phyloP scores from a whole-genome alignment of 2,329 filamentous ascomycete species.

The Fusarium hainanense region DNA sequence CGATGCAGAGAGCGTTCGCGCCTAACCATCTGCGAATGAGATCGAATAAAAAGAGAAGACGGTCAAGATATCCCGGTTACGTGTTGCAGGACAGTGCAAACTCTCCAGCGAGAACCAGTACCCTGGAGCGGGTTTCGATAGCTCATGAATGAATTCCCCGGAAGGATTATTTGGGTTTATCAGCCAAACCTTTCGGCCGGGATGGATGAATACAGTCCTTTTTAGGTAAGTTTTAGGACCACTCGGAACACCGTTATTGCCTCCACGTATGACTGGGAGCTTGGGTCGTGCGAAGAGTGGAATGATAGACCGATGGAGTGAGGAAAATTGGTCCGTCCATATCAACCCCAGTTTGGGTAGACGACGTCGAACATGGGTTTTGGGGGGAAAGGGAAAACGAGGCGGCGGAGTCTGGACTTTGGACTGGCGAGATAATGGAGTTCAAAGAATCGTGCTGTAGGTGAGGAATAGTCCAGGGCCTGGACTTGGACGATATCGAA shows the following conservation, averaged over 20 bases:
- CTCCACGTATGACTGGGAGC: constrained; percentile 29
- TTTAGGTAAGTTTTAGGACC: constrained; percentile 15
- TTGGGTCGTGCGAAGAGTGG: constrained; percentile 27
- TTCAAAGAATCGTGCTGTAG: not conserved
- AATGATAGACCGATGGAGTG: constrained; percentile 35
- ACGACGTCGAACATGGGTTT: constrained; percentile 14
- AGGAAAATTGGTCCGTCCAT: constrained; percentile 37
- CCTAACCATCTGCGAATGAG: constrained; percentile 14
- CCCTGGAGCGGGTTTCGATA: not conserved
- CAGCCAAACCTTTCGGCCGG: constrained; percentile 1
- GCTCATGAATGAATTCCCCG: constrained; percentile 4
- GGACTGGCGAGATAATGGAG: not conserved
- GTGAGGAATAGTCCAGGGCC: not conserved
- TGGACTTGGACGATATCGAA: constrained; percentile 9
- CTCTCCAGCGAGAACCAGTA: constrained; percentile 5
- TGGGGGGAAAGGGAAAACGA: constrained; percentile 17
- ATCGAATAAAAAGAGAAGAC: constrained; percentile 9
- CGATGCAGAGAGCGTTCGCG: constrained; percentile 15
- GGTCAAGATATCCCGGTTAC: constrained; percentile 6
- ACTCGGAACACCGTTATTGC: constrained; percentile 13
- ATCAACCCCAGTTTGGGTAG: constrained; percentile 24
- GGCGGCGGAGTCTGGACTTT: constrained; percentile 30
- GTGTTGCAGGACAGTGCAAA: constrained; percentile 24
- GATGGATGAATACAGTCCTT: constrained; percentile 20
- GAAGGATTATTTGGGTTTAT: constrained; percentile 9